Conservation (phyloP, 345 rosid species). For the Nephelium lappaceum region DNA sequence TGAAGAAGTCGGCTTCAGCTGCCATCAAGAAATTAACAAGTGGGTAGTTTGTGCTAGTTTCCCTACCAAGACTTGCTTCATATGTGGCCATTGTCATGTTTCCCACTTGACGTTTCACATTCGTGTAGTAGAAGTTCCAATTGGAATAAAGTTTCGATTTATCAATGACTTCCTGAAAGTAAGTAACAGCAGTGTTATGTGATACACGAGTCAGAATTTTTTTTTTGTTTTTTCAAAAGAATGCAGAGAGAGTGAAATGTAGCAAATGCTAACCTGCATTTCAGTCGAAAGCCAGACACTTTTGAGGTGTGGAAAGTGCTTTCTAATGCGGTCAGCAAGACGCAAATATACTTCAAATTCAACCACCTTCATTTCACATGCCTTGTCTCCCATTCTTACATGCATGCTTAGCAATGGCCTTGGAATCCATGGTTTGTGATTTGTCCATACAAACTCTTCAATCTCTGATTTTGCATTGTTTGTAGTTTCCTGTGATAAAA, state of each 20-base stretch:
- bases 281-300: constrained; percentile 91
- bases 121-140: constrained; percentile 84
- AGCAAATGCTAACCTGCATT: constrained; percentile 62
- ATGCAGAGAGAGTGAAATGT: neutral
- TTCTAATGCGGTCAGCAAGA: constrained; percentile 63
- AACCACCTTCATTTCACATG: constrained; percentile 86
- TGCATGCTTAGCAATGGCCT: constrained; percentile 92
- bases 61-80: constrained; percentile 88
- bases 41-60: constrained; percentile 88
- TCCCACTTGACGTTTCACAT: constrained; percentile 77
- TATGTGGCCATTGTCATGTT: constrained; percentile 81
- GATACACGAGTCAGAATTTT: neutral
- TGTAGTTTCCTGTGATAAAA: constrained; percentile 28
- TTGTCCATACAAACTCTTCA: constrained; percentile 77
- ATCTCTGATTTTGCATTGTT: constrained; percentile 51
- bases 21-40: constrained; percentile 94
- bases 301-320: constrained; percentile 65
- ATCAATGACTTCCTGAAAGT: constrained; percentile 63
- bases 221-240: neutral
- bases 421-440: constrained; percentile 82
- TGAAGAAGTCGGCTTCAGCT: constrained; percentile 76
- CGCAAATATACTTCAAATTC: constrained; percentile 68
- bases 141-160: constrained; percentile 45
- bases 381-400: constrained; percentile 98
- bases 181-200: neutral